phyloP scores from a whole-genome alignment of 345 rosid species.

The Brassica juncea region DNA sequence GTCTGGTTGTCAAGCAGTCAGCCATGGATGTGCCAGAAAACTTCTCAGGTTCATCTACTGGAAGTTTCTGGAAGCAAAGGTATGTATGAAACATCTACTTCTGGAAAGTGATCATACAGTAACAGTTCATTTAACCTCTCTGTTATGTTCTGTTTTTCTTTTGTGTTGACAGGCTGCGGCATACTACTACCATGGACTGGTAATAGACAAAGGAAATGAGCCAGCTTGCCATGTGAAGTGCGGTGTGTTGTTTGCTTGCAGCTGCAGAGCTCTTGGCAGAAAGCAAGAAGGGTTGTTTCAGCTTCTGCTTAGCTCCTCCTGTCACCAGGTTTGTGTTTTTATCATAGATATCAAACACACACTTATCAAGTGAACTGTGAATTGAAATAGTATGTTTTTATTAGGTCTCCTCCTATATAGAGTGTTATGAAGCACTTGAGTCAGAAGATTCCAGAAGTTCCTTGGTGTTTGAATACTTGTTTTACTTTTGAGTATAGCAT shows the following conservation, averaged over 20 bases:
- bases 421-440: conserved; percentile 79
- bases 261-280: conserved; percentile 75
- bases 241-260: conserved; percentile 86
- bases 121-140: neutral
- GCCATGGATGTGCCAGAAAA: conserved; percentile 62
- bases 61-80: conserved; percentile 96
- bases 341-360: neutral
- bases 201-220: conserved; percentile 83
- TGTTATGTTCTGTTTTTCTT: neutral
- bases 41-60: conserved; percentile 77
- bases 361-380: neutral
- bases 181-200: conserved; percentile 88
- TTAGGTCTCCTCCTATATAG: conserved; percentile 83
- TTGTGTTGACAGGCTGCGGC: conserved; percentile 71
- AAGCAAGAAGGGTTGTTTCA: conserved; percentile 87
- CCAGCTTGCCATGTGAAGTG: conserved; percentile 62
- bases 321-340: conserved; percentile 61
- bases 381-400: neutral
- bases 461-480: too few relatives aligned
- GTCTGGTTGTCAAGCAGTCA: conserved; percentile 53
- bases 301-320: conserved; percentile 76
- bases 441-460: conserved; percentile 93
- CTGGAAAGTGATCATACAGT: neutral
- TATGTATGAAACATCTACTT: conserved; percentile 15
- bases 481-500: too few relatives aligned